Evolutionary conservation across 176 grass and related monocot genomes (phyloP), one percentile per base, ranked within the genome.

Genomic region (Oryza glumipatula): DNA sequence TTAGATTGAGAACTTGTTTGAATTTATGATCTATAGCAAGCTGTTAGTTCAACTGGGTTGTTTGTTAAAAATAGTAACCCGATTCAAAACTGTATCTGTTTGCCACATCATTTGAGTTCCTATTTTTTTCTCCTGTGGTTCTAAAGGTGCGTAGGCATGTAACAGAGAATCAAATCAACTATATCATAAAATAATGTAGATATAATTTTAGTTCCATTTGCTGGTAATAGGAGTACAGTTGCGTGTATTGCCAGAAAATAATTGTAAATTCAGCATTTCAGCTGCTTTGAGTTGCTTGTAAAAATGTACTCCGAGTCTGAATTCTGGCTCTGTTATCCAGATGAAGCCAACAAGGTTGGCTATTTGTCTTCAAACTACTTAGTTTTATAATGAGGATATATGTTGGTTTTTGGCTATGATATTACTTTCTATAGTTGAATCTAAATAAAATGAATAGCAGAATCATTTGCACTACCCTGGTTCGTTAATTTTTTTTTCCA

Each of bases 21-120:
- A 44, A 48, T 26, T 56, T 61, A 64, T 45, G 16, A 17, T 48
- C 6, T 60, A 35, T 63, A 13, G 4, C 11, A 68, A 76, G 28
- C 77, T 44, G 32, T 12, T 81, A 76, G n/a, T 33, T 14, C 21
- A 26, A 72, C 19, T 77, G 1, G 47, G 23, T 11, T 72, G 0
- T 19, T 87, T 81, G 33, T 87, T 76, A 24, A 68, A 32, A 60
- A 21, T 19, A 33, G 58, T 19, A 61, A 74, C 16, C 52, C 6
- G 0, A 6, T 73, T 23, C 49, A 65, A 17, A 65, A 38, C 66
- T 54, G 14, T 52, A 41, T 9, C 13, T 17, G 5, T 84, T 41
- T 28, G 5, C 23, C 36, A 38, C 24, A 68, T 51, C 44, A 52
- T 19, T 84, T 11, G 73, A 54, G 32, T 30, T 74, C 16, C 65